These are phyloP conservation scores for Agrocybe praecox DNA, from an alignment of 768 basidiomycete species.

Conservation along the genomic window DNA sequence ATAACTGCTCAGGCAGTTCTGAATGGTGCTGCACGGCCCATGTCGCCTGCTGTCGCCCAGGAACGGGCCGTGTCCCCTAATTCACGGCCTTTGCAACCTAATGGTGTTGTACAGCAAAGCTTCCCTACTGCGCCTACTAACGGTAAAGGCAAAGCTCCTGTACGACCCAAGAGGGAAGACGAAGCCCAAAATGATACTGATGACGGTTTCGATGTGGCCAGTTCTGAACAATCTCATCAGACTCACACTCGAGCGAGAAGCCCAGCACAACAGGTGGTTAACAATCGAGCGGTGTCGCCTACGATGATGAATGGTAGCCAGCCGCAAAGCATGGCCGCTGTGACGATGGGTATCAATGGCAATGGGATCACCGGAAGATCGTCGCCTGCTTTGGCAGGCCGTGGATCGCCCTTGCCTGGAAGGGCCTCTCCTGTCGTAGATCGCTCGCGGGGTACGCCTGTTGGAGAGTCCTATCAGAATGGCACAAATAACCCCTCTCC, in stretches of 20 bases:
- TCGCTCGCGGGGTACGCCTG: slow-evolving; percentile 48
- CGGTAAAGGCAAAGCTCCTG: slow-evolving; percentile 52
- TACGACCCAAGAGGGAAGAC: slow-evolving; percentile 51
- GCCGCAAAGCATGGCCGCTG: slow-evolving; percentile 54
- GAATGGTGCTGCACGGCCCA: slow-evolving; percentile 47
- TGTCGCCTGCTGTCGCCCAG: slow-evolving; percentile 67
- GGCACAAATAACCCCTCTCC: slow-evolving; percentile 44
- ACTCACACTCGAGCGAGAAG: slow-evolving; percentile 55
- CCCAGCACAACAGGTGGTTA: slow-evolving; percentile 44
- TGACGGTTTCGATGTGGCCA: slow-evolving; percentile 53
- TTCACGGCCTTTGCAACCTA: slow-evolving; percentile 44
- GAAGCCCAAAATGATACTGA: slow-evolving; percentile 41
- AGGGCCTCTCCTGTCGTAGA: slow-evolving; percentile 49
- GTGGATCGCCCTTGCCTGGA: slow-evolving; percentile 34
- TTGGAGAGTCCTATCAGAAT: slow-evolving; percentile 41
- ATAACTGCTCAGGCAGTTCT: slow-evolving; percentile 32
- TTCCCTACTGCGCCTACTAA: slow-evolving; percentile 32
- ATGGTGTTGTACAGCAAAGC: slow-evolving; percentile 39
- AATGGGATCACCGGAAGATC: slow-evolving; percentile 28
- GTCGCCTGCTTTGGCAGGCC: slow-evolving; percentile 35
- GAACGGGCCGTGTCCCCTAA: slow-evolving; percentile 72
- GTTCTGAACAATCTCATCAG: slow-evolving; percentile 43
- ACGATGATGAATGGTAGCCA: slow-evolving; percentile 30
- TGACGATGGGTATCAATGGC: slow-evolving; percentile 56
- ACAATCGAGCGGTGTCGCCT: slow-evolving; percentile 66